phyloP scores from a whole-genome alignment of 257 asterid genomes.

The Striga asiatica region DNA sequence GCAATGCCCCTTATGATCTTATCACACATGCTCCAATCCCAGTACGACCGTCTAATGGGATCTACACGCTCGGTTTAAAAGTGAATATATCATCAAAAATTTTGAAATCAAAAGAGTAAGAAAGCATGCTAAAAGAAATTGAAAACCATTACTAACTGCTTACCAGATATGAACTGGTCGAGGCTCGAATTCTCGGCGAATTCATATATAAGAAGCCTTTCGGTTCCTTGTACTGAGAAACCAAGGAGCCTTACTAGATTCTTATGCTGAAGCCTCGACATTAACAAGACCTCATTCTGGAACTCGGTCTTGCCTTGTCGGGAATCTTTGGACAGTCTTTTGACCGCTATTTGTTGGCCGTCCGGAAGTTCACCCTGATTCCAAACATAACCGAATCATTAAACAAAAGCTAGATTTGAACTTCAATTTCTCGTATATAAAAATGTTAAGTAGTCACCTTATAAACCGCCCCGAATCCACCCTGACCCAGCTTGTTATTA shows the following conservation, averaged over 20 bases:
- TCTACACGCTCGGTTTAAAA: neutral
- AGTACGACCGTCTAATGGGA: neutral
- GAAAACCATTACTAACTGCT: neutral
- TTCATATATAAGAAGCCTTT: constrained; percentile 12
- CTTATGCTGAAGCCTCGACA: constrained; percentile 25
- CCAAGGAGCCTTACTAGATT: constrained; percentile 26
- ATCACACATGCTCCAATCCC: constrained; percentile 26
- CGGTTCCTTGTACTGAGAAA: too few species aligned
- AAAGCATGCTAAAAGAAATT: neutral
- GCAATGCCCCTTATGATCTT: constrained; percentile 31
- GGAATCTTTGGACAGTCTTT: constrained; percentile 19
- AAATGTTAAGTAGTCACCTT: too few species aligned
- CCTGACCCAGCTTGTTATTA: constrained; percentile 14
- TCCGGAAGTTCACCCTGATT: neutral
- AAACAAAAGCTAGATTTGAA: too few species aligned
- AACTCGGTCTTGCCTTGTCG: constrained; percentile 24
- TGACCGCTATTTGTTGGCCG: constrained; percentile 24
- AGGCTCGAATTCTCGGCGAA: constrained; percentile 10
- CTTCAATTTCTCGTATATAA: too few species aligned
- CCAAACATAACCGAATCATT: too few species aligned
- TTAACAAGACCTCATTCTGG: constrained; percentile 19
- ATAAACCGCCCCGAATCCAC: constrained; percentile 20
- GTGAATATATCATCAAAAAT: neutral
- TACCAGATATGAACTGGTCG: constrained; percentile 15
- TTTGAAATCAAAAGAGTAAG: neutral